Base-by-base conservation (phyloP, 805 yeast species). In the Yamadazyma sp. region DNA sequence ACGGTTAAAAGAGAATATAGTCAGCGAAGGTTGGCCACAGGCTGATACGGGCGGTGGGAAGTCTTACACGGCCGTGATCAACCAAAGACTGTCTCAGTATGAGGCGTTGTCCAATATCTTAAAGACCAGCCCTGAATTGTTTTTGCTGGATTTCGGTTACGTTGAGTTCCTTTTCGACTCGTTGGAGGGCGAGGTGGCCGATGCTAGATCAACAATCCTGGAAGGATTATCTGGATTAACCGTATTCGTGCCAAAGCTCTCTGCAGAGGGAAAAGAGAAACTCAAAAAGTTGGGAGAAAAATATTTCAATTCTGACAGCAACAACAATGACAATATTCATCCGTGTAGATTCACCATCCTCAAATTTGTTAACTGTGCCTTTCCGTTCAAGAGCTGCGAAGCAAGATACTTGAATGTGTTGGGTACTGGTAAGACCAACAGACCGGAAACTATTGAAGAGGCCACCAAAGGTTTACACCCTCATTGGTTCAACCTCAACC, bases 401-500 rank as follows among this genome's bases (percentile, higher is more conserved):
- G 85, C 90, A 0, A 67, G 96, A 41, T 50, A 76, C 31, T 61
- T 87, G 25, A 81, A 88, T 52, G 57, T 89, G 13, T 55, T 82
- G 31, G 96, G 89, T 10, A 58, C 85, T 4, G 62, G 75, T 14
- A 52, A 70, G 9, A 57, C 55, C 2, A 84, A 84, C 47, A 70
- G 82, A 39, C 70, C 85, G 2, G 95, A 87, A 48, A 78, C 86
- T 0, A 65, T 82, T 2, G 95, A 88, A 50, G 96, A 88, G 55
- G 83, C 96, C 0, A 58, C 56, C 4, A 78, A 77, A 45, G 97
- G 97, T 0, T 62, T 91, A 19, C 80, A 88, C 56, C 96, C 96
- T 0, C 77, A 84, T 55, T 83, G 90, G 87, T 84, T 80, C 54
- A 73, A 73, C 31, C 60, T 82, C 3, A 59, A 68, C 22, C 61